Percentiles rank a stretch among this genome's conserved stretches.
Evolutionary conservation across 176 grass and related monocot genomes (phyloP).

Genomic region (Panicum miliaceum): DNA sequence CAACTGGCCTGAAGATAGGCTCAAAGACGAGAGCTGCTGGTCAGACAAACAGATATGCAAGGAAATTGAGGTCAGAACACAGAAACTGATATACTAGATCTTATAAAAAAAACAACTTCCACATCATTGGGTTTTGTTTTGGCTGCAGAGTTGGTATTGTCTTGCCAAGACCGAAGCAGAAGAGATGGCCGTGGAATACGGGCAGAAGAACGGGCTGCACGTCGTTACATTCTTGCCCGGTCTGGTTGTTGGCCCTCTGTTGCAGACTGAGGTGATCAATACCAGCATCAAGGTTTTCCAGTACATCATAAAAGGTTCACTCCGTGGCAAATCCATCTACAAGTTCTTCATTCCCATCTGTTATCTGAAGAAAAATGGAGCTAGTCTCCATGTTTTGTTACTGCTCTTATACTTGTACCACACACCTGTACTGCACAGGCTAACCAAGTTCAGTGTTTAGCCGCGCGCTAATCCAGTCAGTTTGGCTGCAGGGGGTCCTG

Average conservation of each 20-base stretch:
- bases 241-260: constrained; percentile 38
- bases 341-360: too few relatives aligned
- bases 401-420: too few relatives aligned
- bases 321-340: too few relatives aligned
- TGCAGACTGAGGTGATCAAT: constrained; percentile 38
- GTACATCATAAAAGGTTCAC: too few relatives aligned
- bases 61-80: constrained; percentile 40
- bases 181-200: constrained; percentile 40
- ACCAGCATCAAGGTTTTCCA: not conserved
- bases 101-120: too few relatives aligned
- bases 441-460: too few relatives aligned
- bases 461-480: too few relatives aligned
- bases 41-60: constrained; percentile 47
- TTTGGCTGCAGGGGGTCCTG: constrained; percentile 27
- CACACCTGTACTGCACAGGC: too few relatives aligned
- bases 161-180: constrained; percentile 53
- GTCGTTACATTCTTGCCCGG: constrained; percentile 39
- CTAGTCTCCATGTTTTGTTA: too few relatives aligned
- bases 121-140: too few relatives aligned
- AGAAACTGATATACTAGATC: too few relatives aligned
- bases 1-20: constrained; percentile 42
- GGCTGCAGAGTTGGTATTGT: constrained; percentile 44
- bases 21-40: constrained; percentile 52
- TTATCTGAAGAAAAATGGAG: too few relatives aligned
- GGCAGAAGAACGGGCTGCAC: constrained; percentile 14